Conservation (phyloP, 1,284 basidiomycete species). For the Puccinia novopanici region DNA sequence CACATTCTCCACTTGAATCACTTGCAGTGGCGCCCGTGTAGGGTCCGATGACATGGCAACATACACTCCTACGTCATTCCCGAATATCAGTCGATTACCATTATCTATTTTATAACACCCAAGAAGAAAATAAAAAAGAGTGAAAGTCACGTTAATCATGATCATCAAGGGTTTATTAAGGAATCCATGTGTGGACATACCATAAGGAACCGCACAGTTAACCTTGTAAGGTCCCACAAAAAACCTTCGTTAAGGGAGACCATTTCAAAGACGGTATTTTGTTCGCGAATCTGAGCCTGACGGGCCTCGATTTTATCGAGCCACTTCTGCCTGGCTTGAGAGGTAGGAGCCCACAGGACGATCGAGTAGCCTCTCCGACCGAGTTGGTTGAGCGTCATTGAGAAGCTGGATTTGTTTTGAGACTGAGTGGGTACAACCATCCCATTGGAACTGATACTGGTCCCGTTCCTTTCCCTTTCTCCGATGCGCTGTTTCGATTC, state of each 20-base stretch:
- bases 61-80: slow-evolving; percentile 95
- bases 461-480: slow-evolving; percentile 51
- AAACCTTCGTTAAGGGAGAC: slow-evolving; percentile 81
- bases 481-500: slow-evolving; percentile 60
- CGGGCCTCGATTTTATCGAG: slow-evolving; percentile 87
- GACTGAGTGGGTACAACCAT: slow-evolving; percentile 42
- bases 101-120: slow-evolving; percentile 7
- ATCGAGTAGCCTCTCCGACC: slow-evolving; percentile 91
- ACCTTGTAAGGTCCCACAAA: slow-evolving; percentile 80
- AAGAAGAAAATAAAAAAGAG: neutral
- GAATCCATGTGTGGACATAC: slow-evolving; percentile 49
- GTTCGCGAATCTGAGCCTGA: slow-evolving; percentile 79
- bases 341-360: slow-evolving; percentile 87
- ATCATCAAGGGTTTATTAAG: neutral
- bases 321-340: slow-evolving; percentile 88
- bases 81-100: slow-evolving; percentile 87
- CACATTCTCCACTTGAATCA: slow-evolving; percentile 84
- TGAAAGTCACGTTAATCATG: too few relatives aligned
- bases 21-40: slow-evolving; percentile 81
- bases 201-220: slow-evolving; percentile 31
- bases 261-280: slow-evolving; percentile 84
- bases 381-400: slow-evolving; percentile 88
- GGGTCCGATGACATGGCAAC: slow-evolving; percentile 78
- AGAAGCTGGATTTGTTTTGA: slow-evolving; percentile 76
- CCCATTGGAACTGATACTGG: slow-evolving; percentile 9